These are phyloP conservation scores for Cladophialophora exuberans DNA, from an alignment of 2,329 filamentous ascomycete species.

Conservation along the genomic window DNA sequence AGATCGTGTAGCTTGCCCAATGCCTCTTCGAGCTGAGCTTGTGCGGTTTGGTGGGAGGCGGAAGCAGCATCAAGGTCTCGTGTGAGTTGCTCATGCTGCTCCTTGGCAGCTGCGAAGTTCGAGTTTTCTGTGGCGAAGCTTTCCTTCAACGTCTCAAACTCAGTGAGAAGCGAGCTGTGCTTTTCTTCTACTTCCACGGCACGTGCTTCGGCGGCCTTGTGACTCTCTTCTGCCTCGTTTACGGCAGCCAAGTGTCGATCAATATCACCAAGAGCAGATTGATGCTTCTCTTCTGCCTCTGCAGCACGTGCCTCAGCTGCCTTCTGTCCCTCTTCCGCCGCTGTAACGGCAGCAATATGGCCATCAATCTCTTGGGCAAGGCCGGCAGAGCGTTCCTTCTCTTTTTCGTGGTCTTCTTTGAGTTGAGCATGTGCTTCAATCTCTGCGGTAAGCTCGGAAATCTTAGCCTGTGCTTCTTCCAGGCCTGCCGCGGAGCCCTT, in stretches of 20 bases:
- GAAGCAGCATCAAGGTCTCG: conserved; percentile 13
- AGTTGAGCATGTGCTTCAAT: conserved; percentile 16
- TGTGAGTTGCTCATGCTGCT: conserved; percentile 16
- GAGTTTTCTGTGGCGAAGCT: conserved; percentile 9
- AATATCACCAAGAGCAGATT: background rate
- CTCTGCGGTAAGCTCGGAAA: conserved; percentile 18
- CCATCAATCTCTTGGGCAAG: conserved; percentile 6
- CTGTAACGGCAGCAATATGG: conserved; percentile 11
- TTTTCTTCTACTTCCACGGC: conserved; percentile 11
- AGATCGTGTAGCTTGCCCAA: conserved; percentile 9
- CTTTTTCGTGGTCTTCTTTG: conserved; percentile 3
- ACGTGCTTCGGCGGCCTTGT: background rate
- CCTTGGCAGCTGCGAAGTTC: conserved; percentile 4
- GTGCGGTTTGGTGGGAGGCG: conserved; percentile 11
- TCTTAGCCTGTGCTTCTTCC: conserved; percentile 13
- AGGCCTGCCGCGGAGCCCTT: conserved; percentile 6
- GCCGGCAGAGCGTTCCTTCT: conserved; percentile 9
- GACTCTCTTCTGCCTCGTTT: background rate
- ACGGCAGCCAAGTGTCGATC: background rate
- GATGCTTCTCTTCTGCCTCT: conserved; percentile 5
- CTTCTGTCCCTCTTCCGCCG: conserved; percentile 12
- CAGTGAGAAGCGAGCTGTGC: conserved; percentile 9
- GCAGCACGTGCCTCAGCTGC: conserved; percentile 5
- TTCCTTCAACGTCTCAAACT: conserved; percentile 19
- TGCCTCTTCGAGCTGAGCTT: conserved; percentile 17